These are phyloP conservation scores for Tetrastigma voinierianum DNA, from an alignment of 164 flowering plant species.

Conservation along the genomic window DNA sequence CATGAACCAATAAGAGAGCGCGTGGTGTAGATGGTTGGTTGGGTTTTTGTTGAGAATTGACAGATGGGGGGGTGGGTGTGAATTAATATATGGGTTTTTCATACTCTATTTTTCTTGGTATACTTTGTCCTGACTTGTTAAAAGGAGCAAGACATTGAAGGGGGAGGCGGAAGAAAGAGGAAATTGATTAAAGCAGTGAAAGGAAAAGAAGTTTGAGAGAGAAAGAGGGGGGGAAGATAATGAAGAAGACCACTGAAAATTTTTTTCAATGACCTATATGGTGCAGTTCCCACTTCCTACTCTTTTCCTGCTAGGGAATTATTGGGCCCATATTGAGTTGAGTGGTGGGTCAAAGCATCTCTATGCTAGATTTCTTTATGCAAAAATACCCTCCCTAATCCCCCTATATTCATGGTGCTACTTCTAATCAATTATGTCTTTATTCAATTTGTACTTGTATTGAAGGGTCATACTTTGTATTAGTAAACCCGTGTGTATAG, in stretches of 20 bases:
- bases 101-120: neutral
- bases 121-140: neutral
- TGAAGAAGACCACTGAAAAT: neutral
- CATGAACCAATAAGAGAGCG: too few species aligned
- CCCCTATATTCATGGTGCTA: too few species aligned
- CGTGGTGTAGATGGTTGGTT: too few species aligned
- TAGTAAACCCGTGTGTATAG: too few species aligned
- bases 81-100: neutral
- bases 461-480: too few species aligned
- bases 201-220: neutral
- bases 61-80: neutral
- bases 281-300: neutral
- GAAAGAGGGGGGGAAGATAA: too few species aligned
- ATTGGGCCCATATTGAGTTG: neutral
- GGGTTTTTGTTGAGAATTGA: neutral
- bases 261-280: neutral
- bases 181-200: constrained; percentile 2
- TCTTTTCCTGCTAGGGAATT: neutral
- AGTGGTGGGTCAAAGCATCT: neutral
- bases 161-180: neutral
- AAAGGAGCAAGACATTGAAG: neutral
- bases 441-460: too few species aligned
- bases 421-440: too few species aligned
- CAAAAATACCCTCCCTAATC: too few species aligned
- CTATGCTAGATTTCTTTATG: neutral